phyloP scores from a whole-genome alignment of 371 early-diverging fungal species.

The Phascolomyces articulosus region DNA sequence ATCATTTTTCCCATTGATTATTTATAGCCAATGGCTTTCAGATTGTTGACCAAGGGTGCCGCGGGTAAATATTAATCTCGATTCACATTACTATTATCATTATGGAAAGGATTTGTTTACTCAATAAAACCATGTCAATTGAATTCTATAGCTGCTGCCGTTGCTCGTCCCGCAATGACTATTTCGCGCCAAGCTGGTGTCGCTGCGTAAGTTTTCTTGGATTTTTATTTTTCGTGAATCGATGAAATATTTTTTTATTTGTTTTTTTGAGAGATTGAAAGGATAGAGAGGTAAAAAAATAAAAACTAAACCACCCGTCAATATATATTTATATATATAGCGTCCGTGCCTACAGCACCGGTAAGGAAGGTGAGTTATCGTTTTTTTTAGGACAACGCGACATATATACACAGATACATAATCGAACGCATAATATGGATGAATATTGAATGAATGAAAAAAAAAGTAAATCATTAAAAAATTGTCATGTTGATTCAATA shows the following conservation, averaged over 20 bases:
- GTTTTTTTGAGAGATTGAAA: too few relatives aligned
- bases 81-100: background rate
- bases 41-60: conserved; percentile 55
- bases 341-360: conserved; percentile 45
- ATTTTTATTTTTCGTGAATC: background rate
- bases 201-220: conserved; percentile 35
- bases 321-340: conserved; percentile 19
- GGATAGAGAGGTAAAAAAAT: too few relatives aligned
- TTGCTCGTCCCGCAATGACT: conserved; percentile 46
- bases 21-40: conserved; percentile 44
- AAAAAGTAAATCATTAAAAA: too few relatives aligned
- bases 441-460: too few relatives aligned
- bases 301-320: too few relatives aligned
- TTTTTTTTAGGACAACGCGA: background rate
- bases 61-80: conserved; percentile 31
- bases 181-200: conserved; percentile 49
- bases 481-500: too few relatives aligned
- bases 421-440: too few relatives aligned
- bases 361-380: conserved; percentile 30
- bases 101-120: background rate
- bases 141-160: conserved; percentile 32
- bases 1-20: background rate
- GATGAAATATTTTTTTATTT: background rate
- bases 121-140: background rate
- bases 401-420: too few relatives aligned